These are phyloP conservation scores for Blastobotrys illinoisensis DNA, from an alignment of 1,139 yeast species.

Conservation along the genomic window DNA sequence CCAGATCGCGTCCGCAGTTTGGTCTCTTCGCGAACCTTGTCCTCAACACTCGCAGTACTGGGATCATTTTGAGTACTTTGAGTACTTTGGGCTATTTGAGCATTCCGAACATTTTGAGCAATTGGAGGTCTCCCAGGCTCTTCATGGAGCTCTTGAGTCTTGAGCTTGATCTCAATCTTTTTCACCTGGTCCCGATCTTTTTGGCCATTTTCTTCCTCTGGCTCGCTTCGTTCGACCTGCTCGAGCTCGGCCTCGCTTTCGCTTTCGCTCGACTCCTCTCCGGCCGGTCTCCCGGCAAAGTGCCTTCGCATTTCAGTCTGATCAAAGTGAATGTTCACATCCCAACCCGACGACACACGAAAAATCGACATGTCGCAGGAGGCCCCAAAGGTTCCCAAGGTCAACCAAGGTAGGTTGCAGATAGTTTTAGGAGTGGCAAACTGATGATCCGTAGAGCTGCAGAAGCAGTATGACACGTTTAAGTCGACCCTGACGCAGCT, in stretches of 20 bases:
- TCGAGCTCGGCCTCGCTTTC: slow-evolving; percentile 7
- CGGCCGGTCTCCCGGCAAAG: slow-evolving; percentile 23
- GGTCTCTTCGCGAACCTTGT: background rate
- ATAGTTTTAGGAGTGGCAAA: background rate
- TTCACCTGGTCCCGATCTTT: slow-evolving; percentile 7
- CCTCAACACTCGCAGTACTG: background rate
- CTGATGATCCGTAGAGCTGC: slow-evolving; percentile 29
- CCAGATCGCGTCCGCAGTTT: background rate
- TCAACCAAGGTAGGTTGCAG: slow-evolving; percentile 19
- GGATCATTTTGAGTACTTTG: background rate
- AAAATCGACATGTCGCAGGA: slow-evolving; percentile 16
- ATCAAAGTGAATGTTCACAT: background rate
- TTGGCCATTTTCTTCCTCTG: slow-evolving; percentile 5
- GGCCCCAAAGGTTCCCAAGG: slow-evolving; percentile 18
- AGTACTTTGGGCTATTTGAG: background rate
- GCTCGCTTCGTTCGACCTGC: slow-evolving; percentile 5
- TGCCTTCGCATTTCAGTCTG: slow-evolving; percentile 13
- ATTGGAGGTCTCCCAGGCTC: background rate
- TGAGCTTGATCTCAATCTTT: background rate
- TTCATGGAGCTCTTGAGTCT: background rate
- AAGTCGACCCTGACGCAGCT: slow-evolving; percentile 35
- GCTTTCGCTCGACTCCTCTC: slow-evolving; percentile 7
- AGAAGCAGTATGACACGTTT: slow-evolving; percentile 39
- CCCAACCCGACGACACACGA: background rate
- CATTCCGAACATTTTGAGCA: background rate